Base-by-base conservation (phyloP, 805 yeast species). In the Grigorovia jiainica region DNA sequence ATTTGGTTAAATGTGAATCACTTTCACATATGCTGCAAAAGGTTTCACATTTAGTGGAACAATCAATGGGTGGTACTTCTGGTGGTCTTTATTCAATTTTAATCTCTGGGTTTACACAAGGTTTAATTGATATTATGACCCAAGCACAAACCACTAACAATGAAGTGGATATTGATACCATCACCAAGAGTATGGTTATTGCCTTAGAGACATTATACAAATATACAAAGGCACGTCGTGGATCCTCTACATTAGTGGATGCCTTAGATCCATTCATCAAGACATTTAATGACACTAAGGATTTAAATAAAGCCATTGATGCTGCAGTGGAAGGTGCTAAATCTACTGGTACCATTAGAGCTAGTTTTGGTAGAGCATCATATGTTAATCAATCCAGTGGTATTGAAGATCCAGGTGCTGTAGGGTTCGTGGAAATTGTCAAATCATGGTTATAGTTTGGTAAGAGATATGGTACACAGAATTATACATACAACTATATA, bases 1-100 rank as follows among this genome's bases (percentile, higher is more conserved):
- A 61, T 7, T 52, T 73, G 23, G 64, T 71, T 24, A 59, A 62
- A 21, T 15, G n/a, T 15, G 47, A 58, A 3, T 65, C 70, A 7
- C 57, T 73, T 17, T 70, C 74, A n/a, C 70, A 77, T 40, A 75
- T 83, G 1, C 60, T 85, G 36, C 69, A 79, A n/a, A 75, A 75
- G 49, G 72, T 89, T 38, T 84, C 96, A 3, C 95, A 87, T 43
- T 61, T 82, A 17, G 87, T 89, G 29, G 97, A 89, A 58, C 77
- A 78, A 43, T 78, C 77, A n/a, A 90, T 90, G 97, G 97, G 97
- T 41, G 97, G 97, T 39, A 90, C 97, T 0, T 84, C 95, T 1
- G 97, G 97, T 41, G 97, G 96, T 1, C 63, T 89, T 31, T 89
- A 89, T 61, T 83, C 95, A 3, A 90, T 89, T 43, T 85, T 70